Evolutionary conservation across 2,329 filamentous ascomycete species (phyloP).

Genomic region (Xylariaceae sp.): DNA sequence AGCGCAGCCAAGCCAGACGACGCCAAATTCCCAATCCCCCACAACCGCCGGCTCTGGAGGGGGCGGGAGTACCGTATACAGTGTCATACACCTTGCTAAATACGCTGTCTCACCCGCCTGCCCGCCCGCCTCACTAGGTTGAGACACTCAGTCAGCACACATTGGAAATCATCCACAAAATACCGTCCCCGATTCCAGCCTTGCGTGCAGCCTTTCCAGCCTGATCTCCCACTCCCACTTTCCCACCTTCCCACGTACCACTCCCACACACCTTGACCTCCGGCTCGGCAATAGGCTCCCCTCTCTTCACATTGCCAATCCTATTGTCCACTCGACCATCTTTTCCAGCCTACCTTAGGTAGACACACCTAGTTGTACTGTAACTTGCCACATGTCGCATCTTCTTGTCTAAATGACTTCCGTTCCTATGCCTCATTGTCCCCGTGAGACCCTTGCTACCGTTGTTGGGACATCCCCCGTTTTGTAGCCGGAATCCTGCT

Average conservation of each 20-base stretch:
- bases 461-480: slow-evolving; percentile 14
- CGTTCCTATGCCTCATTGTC: slow-evolving; percentile 2
- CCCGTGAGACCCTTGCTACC: slow-evolving; percentile 1
- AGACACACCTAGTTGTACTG: too few species aligned
- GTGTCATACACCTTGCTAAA: background rate
- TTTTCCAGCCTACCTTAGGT: too few species aligned
- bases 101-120: slow-evolving; percentile 10
- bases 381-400: slow-evolving; percentile 1
- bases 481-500: background rate
- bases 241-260: background rate
- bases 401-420: slow-evolving; percentile 8
- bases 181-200: slow-evolving; percentile 20
- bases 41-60: too few species aligned
- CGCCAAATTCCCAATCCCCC: too few species aligned
- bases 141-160: background rate
- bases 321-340: background rate
- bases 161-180: slow-evolving; percentile 8
- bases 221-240: slow-evolving; percentile 16
- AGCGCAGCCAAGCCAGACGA: too few species aligned
- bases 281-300: background rate
- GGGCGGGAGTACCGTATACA: too few species aligned
- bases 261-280: too few species aligned
- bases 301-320: slow-evolving; percentile 3
- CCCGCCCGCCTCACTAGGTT: background rate
- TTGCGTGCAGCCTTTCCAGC: slow-evolving; percentile 23